Conservation (phyloP, 2,329 filamentous ascomycete species). For the Fusarium sp. region DNA sequence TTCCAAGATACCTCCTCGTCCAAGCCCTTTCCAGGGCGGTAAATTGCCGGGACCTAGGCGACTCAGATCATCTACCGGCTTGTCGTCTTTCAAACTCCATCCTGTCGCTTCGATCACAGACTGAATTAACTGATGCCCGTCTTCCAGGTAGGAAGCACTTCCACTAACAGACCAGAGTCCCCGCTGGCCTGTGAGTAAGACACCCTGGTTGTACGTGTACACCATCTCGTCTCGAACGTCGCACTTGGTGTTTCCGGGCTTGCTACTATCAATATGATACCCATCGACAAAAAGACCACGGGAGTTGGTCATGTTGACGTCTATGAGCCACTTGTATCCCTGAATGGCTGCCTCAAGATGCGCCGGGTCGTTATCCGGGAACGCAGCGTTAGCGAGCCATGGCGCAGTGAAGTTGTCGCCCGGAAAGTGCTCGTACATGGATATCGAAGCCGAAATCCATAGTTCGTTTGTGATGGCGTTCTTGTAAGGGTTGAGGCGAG, state of each 20-base stretch:
- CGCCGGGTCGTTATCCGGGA: slow-evolving; percentile 62
- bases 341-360: slow-evolving; percentile 80
- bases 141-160: slow-evolving; percentile 74
- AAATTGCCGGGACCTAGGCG: slow-evolving; percentile 51
- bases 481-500: slow-evolving; percentile 83
- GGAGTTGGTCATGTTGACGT: slow-evolving; percentile 82
- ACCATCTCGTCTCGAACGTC: slow-evolving; percentile 88
- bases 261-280: slow-evolving; percentile 78
- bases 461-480: slow-evolving; percentile 97
- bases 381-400: slow-evolving; percentile 56
- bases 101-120: slow-evolving; percentile 83
- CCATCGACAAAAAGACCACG: slow-evolving; percentile 85
- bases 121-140: slow-evolving; percentile 81
- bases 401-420: slow-evolving; percentile 80
- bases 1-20: slow-evolving; percentile 82
- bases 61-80: slow-evolving; percentile 55
- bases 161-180: slow-evolving; percentile 84
- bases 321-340: slow-evolving; percentile 82
- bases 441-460: slow-evolving; percentile 83
- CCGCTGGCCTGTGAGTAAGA: slow-evolving; percentile 83
- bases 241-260: slow-evolving; percentile 76
- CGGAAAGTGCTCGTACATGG: slow-evolving; percentile 91
- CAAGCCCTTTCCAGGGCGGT: slow-evolving; percentile 77
- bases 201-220: slow-evolving; percentile 96
- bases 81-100: slow-evolving; percentile 65